Conservation (phyloP, 2,329 filamentous ascomycete genomes). For the Scytalidium sp. region DNA sequence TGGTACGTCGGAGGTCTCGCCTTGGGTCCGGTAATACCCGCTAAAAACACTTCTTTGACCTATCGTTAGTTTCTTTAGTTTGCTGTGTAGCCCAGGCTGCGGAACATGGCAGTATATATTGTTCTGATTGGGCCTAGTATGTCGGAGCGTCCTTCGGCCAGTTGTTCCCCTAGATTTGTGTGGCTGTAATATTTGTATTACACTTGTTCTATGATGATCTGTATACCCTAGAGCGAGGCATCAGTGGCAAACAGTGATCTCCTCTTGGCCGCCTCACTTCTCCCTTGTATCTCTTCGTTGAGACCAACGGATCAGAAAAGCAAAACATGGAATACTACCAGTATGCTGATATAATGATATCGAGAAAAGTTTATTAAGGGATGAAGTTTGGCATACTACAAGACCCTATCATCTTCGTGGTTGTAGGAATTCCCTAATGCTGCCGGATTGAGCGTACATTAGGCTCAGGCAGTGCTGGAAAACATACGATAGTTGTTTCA, state of each 20-base stretch:
- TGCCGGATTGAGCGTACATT: neutral
- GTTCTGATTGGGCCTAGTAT: neutral
- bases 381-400: no score
- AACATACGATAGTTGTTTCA: neutral
- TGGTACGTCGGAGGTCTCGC: neutral
- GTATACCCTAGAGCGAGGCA: neutral
- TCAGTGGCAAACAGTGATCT: no score
- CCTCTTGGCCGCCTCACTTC: neutral
- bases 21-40: neutral
- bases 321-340: no score
- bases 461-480: neutral
- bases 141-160: neutral
- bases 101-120: neutral
- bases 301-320: no score
- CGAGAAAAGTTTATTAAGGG: no score
- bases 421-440: no score
- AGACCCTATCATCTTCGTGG: no score
- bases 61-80: neutral
- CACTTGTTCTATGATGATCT: neutral
- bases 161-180: neutral
- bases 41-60: neutral
- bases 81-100: neutral
- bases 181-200: neutral
- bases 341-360: no score
- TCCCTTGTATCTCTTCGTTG: no score